Percentiles rank a stretch among this genome's conserved stretches.
Conservation (phyloP, 108 stramenopile genomes). For the Fragilariopsis cylindrus region DNA sequence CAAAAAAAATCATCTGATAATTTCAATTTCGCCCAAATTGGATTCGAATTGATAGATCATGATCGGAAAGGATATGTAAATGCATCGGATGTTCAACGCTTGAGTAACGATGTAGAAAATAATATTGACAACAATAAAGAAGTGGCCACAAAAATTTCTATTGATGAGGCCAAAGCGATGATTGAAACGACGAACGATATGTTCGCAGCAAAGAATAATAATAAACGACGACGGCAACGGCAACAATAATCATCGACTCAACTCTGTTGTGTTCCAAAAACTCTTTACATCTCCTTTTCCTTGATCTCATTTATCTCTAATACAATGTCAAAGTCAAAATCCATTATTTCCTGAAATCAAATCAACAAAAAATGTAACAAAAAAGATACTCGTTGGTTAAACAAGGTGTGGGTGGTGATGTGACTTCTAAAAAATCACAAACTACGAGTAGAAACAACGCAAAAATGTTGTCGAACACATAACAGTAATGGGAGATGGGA, state of each 20-base stretch:
- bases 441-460: too few relatives aligned
- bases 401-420: too few relatives aligned
- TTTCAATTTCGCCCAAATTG: background rate
- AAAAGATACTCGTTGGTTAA: too few relatives aligned
- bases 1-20: background rate
- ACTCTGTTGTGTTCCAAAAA: background rate
- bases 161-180: background rate
- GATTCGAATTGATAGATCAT: slow-evolving; percentile 3
- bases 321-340: too few relatives aligned
- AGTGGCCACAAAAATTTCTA: background rate
- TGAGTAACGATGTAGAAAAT: background rate
- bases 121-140: background rate
- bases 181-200: slow-evolving; percentile 11
- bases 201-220: background rate
- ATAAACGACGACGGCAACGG: background rate
- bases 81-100: slow-evolving; percentile 1
- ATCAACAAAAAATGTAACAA: too few relatives aligned
- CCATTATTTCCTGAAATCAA: too few relatives aligned
- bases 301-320: background rate
- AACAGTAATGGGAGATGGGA: too few relatives aligned
- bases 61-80: slow-evolving; percentile 5
- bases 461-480: too few relatives aligned
- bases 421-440: too few relatives aligned
- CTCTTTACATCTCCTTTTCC: background rate
- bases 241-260: background rate